Percentiles rank a stretch among this genome's conserved stretches.
phyloP scores from a whole-genome alignment of 2,329 filamentous ascomycete species.

The Orbilia javanica region DNA sequence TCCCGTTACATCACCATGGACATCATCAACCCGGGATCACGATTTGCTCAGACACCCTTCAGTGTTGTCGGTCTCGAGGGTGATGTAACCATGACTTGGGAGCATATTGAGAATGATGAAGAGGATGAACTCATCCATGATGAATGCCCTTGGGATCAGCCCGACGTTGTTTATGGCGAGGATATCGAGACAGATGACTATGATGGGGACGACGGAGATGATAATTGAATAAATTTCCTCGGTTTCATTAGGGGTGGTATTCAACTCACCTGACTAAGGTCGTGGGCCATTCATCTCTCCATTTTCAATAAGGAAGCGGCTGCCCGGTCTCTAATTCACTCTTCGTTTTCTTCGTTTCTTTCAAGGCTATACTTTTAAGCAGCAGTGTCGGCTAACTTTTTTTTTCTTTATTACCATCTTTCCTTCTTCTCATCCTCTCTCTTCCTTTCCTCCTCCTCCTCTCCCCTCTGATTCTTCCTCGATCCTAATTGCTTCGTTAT shows the following conservation, averaged over 20 bases:
- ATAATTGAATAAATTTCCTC: background rate
- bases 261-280: background rate
- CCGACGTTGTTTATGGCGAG: background rate
- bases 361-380: no score
- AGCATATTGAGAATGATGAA: conserved; percentile 29
- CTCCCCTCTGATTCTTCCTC: no score
- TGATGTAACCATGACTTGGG: conserved; percentile 29
- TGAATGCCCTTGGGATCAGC: conserved; percentile 3
- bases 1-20: background rate
- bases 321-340: background rate
- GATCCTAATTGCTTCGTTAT: no score
- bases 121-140: conserved; percentile 10
- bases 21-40: conserved; percentile 33
- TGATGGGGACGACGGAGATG: background rate
- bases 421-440: no score
- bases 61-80: conserved; percentile 6
- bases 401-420: no score
- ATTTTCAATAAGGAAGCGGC: background rate
- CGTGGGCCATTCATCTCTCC: background rate
- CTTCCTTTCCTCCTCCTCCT: no score
- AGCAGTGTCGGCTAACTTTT: no score
- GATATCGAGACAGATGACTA: background rate
- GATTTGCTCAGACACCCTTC: conserved; percentile 1
- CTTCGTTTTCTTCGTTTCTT: background rate
- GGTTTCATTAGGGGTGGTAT: no score